Conservation (phyloP, 495 filamentous ascomycete genomes). For the Lasiosphaeria miniovina region DNA sequence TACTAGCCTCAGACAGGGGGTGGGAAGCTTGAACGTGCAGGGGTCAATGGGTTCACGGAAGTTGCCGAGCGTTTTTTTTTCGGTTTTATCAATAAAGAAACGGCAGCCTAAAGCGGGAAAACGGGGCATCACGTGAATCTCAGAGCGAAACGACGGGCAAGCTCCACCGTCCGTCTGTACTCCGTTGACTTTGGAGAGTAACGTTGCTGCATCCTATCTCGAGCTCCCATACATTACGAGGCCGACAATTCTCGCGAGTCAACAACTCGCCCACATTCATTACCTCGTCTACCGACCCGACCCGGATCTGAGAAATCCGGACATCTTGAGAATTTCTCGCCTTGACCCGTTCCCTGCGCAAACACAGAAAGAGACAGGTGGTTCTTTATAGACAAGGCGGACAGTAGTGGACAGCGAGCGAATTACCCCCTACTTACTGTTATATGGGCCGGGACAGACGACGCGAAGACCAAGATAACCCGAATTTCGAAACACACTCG, state of each 20-base stretch:
- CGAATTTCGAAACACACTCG: no score
- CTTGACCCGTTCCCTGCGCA: no score
- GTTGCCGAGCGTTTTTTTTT: neutral
- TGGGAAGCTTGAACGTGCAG: neutral
- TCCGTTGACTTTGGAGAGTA: conserved; percentile 1
- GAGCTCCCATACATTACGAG: neutral
- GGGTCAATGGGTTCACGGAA: neutral
- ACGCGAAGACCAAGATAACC: neutral
- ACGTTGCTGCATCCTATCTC: conserved; percentile 4
- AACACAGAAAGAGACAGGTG: no score
- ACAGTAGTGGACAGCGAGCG: no score
- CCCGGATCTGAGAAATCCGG: no score
- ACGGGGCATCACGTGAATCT: no score
- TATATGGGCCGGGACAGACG: neutral
- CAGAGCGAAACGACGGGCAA: neutral
- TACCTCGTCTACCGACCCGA: no score
- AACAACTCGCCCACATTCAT: neutral
- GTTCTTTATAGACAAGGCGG: no score
- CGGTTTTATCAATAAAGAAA: no score
- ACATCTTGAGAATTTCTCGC: no score
- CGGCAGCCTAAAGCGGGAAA: no score
- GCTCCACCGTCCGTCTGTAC: neutral
- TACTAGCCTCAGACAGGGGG: neutral
- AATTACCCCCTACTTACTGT: neutral
- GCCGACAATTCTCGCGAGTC: neutral